Evolutionary conservation across 352 stramenopile species (phyloP).

Genomic region (Phytophthora fragariaefolia): DNA sequence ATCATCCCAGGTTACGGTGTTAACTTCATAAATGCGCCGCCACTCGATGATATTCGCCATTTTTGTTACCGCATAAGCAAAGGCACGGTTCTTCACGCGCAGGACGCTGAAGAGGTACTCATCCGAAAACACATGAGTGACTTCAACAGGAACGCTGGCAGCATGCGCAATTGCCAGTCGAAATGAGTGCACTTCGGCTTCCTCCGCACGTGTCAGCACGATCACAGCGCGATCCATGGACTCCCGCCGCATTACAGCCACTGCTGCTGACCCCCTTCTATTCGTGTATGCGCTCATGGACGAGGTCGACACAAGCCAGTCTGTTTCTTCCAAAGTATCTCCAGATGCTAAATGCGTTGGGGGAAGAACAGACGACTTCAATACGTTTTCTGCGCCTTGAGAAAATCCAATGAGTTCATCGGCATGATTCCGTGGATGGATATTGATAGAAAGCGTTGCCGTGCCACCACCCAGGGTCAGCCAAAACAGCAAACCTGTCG

Average conservation of each 20-base stretch:
- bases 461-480: conserved; percentile 44
- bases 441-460: conserved; percentile 53
- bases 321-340: background rate
- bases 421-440: conserved; percentile 26
- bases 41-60: conserved; percentile 62
- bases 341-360: conserved; percentile 14
- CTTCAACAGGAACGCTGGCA: conserved; percentile 39
- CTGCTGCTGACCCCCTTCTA: conserved; percentile 25
- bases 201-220: conserved; percentile 32
- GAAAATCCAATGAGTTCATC: conserved; percentile 15
- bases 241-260: conserved; percentile 23
- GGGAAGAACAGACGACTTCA: background rate
- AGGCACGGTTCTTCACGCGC: conserved; percentile 63
- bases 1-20: conserved; percentile 45
- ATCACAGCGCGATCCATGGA: conserved; percentile 25
- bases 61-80: conserved; percentile 68
- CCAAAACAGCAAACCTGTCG: conserved; percentile 45
- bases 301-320: background rate
- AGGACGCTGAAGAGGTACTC: conserved; percentile 71
- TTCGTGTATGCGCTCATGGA: conserved; percentile 14
- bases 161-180: conserved; percentile 55
- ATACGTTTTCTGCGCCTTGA: conserved; percentile 1
- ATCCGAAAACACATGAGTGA: conserved; percentile 58
- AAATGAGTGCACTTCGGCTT: conserved; percentile 56
- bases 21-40: conserved; percentile 53